Percentiles rank a stretch among this genome's conserved stretches.
These are phyloP conservation scores for Eustoma russellianum DNA, from an alignment of 257 asterid species.

Conservation along the genomic window DNA sequence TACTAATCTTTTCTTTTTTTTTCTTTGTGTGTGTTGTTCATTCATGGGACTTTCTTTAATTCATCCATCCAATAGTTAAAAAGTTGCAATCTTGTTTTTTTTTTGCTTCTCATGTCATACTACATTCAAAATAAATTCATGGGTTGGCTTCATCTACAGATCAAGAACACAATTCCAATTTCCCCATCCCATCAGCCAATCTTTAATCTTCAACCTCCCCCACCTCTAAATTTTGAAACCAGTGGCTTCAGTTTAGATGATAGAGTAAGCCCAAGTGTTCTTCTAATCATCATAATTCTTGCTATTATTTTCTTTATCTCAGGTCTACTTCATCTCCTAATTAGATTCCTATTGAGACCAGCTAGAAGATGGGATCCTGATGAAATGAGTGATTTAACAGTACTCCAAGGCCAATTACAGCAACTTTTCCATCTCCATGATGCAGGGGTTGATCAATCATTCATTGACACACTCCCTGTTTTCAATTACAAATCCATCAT, in stretches of 20 bases:
- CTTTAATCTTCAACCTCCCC: slow-evolving; percentile 33
- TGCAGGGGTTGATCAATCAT: slow-evolving; percentile 91
- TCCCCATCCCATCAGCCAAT: slow-evolving; percentile 48
- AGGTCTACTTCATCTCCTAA: slow-evolving; percentile 75
- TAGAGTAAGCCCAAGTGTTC: slow-evolving; percentile 64
- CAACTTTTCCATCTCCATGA: slow-evolving; percentile 89
- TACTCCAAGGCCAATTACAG: slow-evolving; percentile 86
- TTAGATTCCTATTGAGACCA: slow-evolving; percentile 56
- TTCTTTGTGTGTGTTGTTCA: too few relatives aligned
- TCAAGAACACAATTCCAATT: slow-evolving; percentile 28
- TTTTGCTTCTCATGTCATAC: slow-evolving; percentile 1
- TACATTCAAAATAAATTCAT: slow-evolving; percentile 15
- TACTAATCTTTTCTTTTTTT: not conserved
- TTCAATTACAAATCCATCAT: slow-evolving; percentile 73
- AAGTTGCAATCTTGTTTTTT: slow-evolving; percentile 29
- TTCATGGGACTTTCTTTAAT: slow-evolving; percentile 10
- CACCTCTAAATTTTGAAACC: slow-evolving; percentile 22
- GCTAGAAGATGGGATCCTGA: slow-evolving; percentile 47
- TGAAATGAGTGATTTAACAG: slow-evolving; percentile 58
- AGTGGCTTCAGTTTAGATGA: slow-evolving; percentile 44
- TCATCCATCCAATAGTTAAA: slow-evolving; percentile 14
- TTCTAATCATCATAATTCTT: slow-evolving; percentile 60
- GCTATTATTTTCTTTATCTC: slow-evolving; percentile 77
- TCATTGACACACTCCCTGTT: slow-evolving; percentile 71
- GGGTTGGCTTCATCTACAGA: slow-evolving; percentile 23